Evolutionary conservation across 2,329 filamentous ascomycete species (phyloP).

Genomic region (Stagonosporopsis vannaccii): DNA sequence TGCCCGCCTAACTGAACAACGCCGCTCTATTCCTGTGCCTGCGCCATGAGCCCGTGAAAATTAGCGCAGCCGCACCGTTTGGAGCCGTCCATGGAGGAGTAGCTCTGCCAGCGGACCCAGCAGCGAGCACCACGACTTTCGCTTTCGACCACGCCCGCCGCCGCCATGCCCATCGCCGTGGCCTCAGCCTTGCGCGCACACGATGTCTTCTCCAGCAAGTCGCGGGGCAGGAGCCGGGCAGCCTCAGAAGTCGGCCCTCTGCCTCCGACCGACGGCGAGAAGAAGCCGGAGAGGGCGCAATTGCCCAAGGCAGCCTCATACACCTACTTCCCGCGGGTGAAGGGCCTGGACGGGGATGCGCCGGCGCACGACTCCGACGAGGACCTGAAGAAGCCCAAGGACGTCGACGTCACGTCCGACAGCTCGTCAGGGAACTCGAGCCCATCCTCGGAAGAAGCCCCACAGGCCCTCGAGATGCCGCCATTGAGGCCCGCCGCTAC

Average conservation of each 20-base stretch:
- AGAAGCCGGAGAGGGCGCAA: conserved; percentile 33
- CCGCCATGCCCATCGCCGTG: conserved; percentile 45
- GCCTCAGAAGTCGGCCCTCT: conserved; percentile 41
- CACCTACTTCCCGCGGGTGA: conserved; percentile 51
- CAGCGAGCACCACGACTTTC: conserved; percentile 13
- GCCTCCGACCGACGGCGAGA: conserved; percentile 26
- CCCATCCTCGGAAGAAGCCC: conserved; percentile 50
- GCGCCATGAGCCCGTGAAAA: conserved; percentile 32
- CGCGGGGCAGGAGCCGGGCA: conserved; percentile 41
- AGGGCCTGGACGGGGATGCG: conserved; percentile 44
- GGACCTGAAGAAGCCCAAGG: conserved; percentile 35
- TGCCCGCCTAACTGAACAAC: conserved; percentile 18
- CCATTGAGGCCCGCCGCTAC: conserved; percentile 40
- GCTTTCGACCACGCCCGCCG: conserved; percentile 7
- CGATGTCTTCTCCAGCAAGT: conserved; percentile 40
- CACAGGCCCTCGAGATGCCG: conserved; percentile 39
- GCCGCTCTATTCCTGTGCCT: conserved; percentile 23
- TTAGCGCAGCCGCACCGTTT: conserved; percentile 6
- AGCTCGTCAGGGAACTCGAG: conserved; percentile 56
- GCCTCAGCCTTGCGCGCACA: conserved; percentile 41
- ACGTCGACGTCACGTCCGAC: conserved; percentile 44
- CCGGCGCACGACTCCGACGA: conserved; percentile 37
- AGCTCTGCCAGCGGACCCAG: conserved; percentile 7
- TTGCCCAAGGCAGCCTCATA: conserved; percentile 51
- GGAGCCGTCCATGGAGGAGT: conserved; percentile 14